Percentiles rank a stretch among this genome's conserved stretches.
phyloP scores from a whole-genome alignment of 306 rosid genomes.

The Senna tora region DNA sequence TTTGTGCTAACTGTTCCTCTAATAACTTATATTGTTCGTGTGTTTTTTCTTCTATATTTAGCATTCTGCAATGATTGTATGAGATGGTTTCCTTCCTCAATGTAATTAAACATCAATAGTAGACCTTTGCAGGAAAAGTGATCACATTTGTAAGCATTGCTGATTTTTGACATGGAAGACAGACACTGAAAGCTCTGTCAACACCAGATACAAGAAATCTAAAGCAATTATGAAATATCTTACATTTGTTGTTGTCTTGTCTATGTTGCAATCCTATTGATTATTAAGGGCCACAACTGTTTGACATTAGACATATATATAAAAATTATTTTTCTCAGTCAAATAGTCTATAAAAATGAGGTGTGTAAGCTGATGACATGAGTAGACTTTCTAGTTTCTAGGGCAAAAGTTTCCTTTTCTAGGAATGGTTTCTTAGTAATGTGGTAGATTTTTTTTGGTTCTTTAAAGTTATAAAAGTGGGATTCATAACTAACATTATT shows the following conservation, averaged over 20 bases:
- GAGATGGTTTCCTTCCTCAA: neutral
- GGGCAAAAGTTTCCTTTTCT: neutral
- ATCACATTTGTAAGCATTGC: neutral
- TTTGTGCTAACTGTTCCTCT: neutral
- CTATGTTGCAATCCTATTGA: neutral
- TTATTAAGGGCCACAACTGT: constrained; percentile 1
- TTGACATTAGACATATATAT: neutral
- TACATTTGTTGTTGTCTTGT: neutral
- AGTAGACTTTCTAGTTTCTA: too few relatives aligned
- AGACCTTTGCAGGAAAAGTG: neutral
- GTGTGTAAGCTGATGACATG: neutral
- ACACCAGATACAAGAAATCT: neutral
- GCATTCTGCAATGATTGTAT: neutral
- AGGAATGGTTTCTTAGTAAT: constrained; percentile 12
- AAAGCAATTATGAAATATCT: neutral
- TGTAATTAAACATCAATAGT: too few relatives aligned
- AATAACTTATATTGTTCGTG: neutral
- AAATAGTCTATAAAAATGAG: neutral
- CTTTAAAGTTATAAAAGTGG: too few relatives aligned
- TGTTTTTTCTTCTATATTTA: neutral
- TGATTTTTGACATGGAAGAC: constrained; percentile 1
- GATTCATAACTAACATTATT: too few relatives aligned
- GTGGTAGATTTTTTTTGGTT: too few relatives aligned
- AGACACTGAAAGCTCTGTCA: neutral
- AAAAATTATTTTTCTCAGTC: neutral